Evolutionary conservation across 345 rosid species (phyloP).

Genomic region (Hibiscus syriacus): DNA sequence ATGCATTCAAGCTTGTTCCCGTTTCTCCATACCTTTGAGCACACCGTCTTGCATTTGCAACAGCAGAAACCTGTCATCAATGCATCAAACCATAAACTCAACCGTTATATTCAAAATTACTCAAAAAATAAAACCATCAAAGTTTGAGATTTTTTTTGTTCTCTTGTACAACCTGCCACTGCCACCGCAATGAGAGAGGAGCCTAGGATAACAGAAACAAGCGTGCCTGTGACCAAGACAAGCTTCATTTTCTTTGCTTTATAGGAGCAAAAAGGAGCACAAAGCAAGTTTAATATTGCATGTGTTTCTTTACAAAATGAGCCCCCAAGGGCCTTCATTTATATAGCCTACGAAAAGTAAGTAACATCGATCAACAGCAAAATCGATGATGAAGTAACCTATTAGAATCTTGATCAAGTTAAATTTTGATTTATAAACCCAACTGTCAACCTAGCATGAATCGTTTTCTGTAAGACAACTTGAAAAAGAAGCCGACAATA

Average conservation of each 20-base stretch:
- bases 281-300: background rate
- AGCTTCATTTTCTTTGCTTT: conserved; percentile 28
- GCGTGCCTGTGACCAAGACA: conserved; percentile 12
- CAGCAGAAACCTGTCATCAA: conserved; percentile 31
- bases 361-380: background rate
- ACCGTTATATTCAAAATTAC: background rate
- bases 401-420: no score
- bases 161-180: conserved; percentile 36
- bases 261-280: background rate
- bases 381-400: no score
- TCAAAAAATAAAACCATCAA: background rate
- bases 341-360: conserved; percentile 6
- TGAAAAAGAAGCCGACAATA: no score
- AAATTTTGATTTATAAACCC: no score
- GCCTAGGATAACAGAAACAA: conserved; percentile 35
- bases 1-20: conserved; percentile 67
- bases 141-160: background rate
- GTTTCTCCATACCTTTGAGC: conserved; percentile 57
- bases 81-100: background rate
- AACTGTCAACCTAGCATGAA: no score
- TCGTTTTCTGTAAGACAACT: no score
- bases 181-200: conserved; percentile 41
- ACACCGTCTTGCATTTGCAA: conserved; percentile 56
- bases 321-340: conserved; percentile 10
- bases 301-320: background rate